Conservation (phyloP, 2,329 filamentous ascomycete species). For the Aspergillaceae sp. region DNA sequence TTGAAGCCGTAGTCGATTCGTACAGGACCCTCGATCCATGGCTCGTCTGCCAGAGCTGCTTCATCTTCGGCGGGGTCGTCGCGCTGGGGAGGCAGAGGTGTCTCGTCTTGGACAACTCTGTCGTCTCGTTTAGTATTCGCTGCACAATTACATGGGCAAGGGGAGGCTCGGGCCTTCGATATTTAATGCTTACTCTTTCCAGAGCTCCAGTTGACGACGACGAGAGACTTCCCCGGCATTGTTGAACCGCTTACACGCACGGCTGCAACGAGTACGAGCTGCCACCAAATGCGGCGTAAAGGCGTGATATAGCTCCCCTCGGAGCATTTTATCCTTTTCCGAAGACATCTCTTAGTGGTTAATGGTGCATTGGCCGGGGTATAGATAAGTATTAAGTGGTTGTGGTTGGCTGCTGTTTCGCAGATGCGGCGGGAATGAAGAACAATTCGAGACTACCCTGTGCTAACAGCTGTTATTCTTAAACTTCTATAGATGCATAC, state of each 20-base stretch:
- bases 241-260: constrained; percentile 58
- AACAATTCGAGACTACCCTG: too few relatives aligned
- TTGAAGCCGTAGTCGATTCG: constrained; percentile 72
- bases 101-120: constrained; percentile 56
- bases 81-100: constrained; percentile 53
- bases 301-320: constrained; percentile 64
- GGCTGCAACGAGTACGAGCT: constrained; percentile 54
- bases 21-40: constrained; percentile 63
- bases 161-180: too few relatives aligned
- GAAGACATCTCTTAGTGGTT: not conserved
- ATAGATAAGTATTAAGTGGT: too few relatives aligned
- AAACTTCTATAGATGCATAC: too few relatives aligned
- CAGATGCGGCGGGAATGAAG: too few relatives aligned
- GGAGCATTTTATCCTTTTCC: constrained; percentile 45
- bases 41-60: constrained; percentile 52
- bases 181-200: constrained; percentile 54
- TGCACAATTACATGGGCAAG: too few relatives aligned
- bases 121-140: too few relatives aligned
- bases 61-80: constrained; percentile 56
- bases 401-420: too few relatives aligned
- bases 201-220: constrained; percentile 57
- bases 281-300: constrained; percentile 61
- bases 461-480: too few relatives aligned
- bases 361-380: too few relatives aligned
- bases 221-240: constrained; percentile 51